Base-by-base conservation (phyloP, 148 eudicot species). In the Tetragonia tetragonoides region DNA sequence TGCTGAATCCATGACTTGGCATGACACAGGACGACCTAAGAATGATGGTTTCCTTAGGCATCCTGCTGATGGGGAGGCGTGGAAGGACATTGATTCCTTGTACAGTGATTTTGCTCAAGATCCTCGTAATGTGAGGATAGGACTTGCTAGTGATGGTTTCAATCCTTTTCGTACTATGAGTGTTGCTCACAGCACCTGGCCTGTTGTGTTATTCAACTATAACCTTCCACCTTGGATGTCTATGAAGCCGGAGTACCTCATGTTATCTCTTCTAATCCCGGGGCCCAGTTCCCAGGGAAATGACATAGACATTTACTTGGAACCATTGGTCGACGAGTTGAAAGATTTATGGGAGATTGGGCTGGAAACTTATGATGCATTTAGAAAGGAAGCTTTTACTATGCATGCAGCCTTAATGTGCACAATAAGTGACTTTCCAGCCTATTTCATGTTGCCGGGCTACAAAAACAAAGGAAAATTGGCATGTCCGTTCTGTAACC, bases 391-490 rank as follows among this genome's bases (percentile, higher is more conserved):
- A 18, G 7, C 34, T 10, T 75, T 75, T n/a, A 5, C n/a, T 5
- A 60, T 75, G 68, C 10, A 40, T 41, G 68, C 4, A 24, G n/a
- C 68, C 9, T n/a, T 75, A 34, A 40, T 9, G 53, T 60, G 68
- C 23, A 75, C 56, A 9, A 40, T 62, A 10, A 75, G 39, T 61
- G 56, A 61, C 14, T 75, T 75, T 62, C 77, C 68, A 3, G 38
- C 47, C 3, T 75, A 66, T 11, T 37, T 0, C 16, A 66, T 66
- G 69, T 66, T 38, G n/a, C 37, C 69, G 0, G 69, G 69, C 11
- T 66, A 41, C 41, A 66, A 4, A 14, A 37, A 44, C 15, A 66
- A 66, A 17, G 42, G 69, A 15, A 12, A 3, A 6, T 66, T 0
- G 42, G 69, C 69, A 66, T 66, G 69, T 5, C 69, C 40, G 0